A percentile compares a stretch with the other conserved stretches of the same genome.
Evolutionary conservation across 1,284 basidiomycete genomes (phyloP).

Genomic region (Grifola frondosa): DNA sequence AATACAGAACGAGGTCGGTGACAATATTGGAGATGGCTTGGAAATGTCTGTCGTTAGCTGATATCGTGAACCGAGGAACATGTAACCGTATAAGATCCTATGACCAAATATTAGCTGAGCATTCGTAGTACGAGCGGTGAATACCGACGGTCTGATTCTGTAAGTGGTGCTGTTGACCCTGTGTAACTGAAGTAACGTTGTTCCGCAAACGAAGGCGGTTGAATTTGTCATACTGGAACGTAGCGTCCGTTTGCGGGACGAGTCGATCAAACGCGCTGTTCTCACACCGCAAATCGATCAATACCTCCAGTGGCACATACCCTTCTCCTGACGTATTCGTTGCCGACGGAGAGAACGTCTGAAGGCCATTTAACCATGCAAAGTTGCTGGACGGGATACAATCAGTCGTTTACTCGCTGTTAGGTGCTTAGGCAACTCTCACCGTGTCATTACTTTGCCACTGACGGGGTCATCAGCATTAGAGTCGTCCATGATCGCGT

Average conservation of each 20-base stretch:
- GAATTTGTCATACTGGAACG: conserved; percentile 91
- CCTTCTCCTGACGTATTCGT: conserved; percentile 40
- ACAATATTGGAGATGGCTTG: conserved; percentile 87
- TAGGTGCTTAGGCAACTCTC: conserved; percentile 11
- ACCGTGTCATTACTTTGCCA: conserved; percentile 87
- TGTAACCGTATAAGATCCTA: conserved; percentile 82
- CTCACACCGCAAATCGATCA: conserved; percentile 84
- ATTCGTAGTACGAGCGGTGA: conserved; percentile 4
- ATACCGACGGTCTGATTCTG: conserved; percentile 73
- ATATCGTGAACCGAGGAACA: conserved; percentile 87
- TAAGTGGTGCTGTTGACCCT: conserved; percentile 55
- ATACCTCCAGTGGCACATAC: conserved; percentile 83
- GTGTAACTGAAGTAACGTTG: conserved; percentile 53
- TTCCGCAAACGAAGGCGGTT: conserved; percentile 86
- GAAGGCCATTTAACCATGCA: conserved; percentile 59
- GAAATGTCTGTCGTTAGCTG: conserved; percentile 86
- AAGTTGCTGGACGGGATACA: conserved; percentile 24
- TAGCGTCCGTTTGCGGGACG: conserved; percentile 86
- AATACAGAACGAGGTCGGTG: conserved; percentile 85
- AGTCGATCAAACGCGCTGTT: conserved; percentile 85
- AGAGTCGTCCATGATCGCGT: conserved; percentile 77
- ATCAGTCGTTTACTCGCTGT: background rate
- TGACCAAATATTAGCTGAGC: conserved; percentile 4
- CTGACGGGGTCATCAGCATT: conserved; percentile 85
- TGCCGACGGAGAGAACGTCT: conserved; percentile 81